Conservation (phyloP, 257 asterid species). For the Solanum lycopersicoides region DNA sequence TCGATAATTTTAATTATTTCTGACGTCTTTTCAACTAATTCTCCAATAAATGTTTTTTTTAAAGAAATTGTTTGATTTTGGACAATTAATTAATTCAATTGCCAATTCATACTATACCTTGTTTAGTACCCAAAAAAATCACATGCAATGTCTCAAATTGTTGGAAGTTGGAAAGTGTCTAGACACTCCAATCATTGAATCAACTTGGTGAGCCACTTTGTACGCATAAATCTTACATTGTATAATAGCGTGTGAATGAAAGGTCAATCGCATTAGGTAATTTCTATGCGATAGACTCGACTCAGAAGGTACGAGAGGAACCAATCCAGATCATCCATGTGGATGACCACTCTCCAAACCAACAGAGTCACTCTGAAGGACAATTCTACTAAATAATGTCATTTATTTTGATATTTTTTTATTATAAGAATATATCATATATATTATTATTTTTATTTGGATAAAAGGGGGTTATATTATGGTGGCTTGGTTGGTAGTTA, state of each 20-base stretch:
- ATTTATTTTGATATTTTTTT: neutral
- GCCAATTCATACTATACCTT: neutral
- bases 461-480: neutral
- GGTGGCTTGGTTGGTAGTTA: neutral
- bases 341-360: too few relatives aligned
- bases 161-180: constrained; percentile 19
- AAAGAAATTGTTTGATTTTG: neutral
- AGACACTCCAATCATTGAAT: neutral
- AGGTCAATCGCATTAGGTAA: too few relatives aligned
- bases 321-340: too few relatives aligned
- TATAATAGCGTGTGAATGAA: too few relatives aligned
- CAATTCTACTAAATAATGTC: too few relatives aligned
- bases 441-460: neutral
- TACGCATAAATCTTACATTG: accelerated
- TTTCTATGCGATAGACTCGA: accelerated
- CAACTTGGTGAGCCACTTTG: neutral
- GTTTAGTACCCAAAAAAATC: neutral
- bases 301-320: accelerated
- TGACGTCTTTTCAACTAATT: neutral
- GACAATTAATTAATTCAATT: neutral
- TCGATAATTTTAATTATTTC: neutral
- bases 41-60: neutral
- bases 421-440: too few relatives aligned
- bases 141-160: neutral
- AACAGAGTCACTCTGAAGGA: too few relatives aligned